Conservation (phyloP, 345 rosid genomes). For the Hevea brasiliensis region DNA sequence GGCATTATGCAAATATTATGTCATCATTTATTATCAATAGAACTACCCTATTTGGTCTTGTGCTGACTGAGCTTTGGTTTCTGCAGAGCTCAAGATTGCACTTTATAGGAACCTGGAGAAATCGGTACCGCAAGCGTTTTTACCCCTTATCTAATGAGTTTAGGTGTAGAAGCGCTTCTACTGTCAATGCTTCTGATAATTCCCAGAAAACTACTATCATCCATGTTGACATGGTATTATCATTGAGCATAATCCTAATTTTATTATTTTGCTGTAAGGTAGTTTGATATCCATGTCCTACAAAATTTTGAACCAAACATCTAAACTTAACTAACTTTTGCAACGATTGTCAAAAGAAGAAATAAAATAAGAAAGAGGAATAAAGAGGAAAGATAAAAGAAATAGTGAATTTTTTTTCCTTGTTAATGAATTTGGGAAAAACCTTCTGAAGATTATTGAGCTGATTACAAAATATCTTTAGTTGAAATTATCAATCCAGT, state of each 20-base stretch:
- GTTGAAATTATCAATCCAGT: too few relatives aligned
- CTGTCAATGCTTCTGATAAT: slow-evolving; percentile 37
- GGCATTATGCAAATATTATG: not conserved
- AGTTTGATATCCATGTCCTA: not conserved
- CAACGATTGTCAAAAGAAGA: too few relatives aligned
- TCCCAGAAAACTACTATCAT: slow-evolving; percentile 44
- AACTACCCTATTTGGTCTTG: not conserved
- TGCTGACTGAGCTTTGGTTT: slow-evolving; percentile 17
- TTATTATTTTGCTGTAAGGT: not conserved
- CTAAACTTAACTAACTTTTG: not conserved
- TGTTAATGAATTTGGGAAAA: too few relatives aligned
- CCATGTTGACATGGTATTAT: slow-evolving; percentile 88
- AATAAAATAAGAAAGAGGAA: too few relatives aligned
- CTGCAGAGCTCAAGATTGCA: slow-evolving; percentile 91
- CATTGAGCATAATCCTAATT: slow-evolving; percentile 10
- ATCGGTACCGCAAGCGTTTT: slow-evolving; percentile 74
- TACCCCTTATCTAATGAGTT: slow-evolving; percentile 41
- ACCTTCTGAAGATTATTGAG: too few relatives aligned
- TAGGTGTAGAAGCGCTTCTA: slow-evolving; percentile 33
- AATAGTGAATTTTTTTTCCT: too few relatives aligned
- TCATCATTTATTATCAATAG: not conserved
- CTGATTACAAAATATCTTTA: too few relatives aligned
- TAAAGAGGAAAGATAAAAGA: too few relatives aligned
- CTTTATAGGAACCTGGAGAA: slow-evolving; percentile 99
- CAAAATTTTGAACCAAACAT: not conserved